Evolutionary conservation across 371 early-diverging fungal species (phyloP), one percentile per base, ranked within the genome.

Genomic region (Massospora cicadina): DNA sequence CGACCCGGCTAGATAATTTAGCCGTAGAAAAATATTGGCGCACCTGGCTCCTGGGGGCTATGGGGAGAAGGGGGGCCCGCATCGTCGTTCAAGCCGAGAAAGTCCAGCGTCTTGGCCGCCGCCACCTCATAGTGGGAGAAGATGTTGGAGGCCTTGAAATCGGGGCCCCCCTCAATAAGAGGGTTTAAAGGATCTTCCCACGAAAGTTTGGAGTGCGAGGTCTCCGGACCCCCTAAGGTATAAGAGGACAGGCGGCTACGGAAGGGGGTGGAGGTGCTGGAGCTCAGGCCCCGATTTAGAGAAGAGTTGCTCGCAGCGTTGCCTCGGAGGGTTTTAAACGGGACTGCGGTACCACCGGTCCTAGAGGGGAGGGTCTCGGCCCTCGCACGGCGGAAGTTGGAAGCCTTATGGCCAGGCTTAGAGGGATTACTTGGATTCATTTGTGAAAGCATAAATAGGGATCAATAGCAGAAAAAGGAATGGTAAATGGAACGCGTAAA

Each of bases 51-150:
- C 21, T 68, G 70, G 68, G 65, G 68, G 55, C 61, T 10, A 57
- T 57, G 58, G 3, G 28, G 23, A 57, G 58, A 25, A 25, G n/a
- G 58, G 26, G 58, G 25, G 26, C 28, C 26, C 58, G 28, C 17
- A 13, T 59, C 62, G 63, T 87, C 90, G 65, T 90, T 86, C 57
- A 90, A 67, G 0, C 88, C 88, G 23, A 90, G 75, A 54, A 83
- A 85, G 60, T 86, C 83, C 64, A 90, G 71, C 0, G 86, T 87
- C 54, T 84, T 57, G 28, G 58, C 58, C 7, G 58, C 58, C n/a
- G 58, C 23, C 23, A 23, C 28, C 26, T 57, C 58, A n/a, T 57
- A 57, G 26, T 57, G 58, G n/a, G 58, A 57, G 23, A 57, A 57
- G 26, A 57, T 25, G 13, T 13, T 25, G 28, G 58, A 57, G 23